Evolutionary conservation across 768 basidiomycete genomes (phyloP), one percentile per base, ranked within the genome.

Genomic region (Auriculariales sp.): DNA sequence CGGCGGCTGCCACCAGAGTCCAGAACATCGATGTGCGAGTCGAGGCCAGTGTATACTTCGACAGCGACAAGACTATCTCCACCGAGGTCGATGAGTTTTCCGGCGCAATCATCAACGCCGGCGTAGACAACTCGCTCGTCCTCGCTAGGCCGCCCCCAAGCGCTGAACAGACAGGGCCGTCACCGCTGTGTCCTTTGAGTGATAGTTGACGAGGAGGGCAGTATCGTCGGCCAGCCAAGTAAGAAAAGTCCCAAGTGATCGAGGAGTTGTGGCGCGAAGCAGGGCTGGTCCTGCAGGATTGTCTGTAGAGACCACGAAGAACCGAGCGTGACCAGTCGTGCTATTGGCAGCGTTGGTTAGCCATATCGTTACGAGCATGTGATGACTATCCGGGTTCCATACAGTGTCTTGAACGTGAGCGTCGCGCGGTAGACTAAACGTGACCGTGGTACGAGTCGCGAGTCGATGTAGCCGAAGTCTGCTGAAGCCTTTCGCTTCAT

Each of bases 11-110:
- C 53, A 14, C 29, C 24, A 19, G 31, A 36, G 31, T 15, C 27
- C 24, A 54, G 28, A 31, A 54, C 27, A 31, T 54, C 53, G 11
- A 54, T 22, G 15, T 50, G 50, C 19, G 53, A 46, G 14, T 39
- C 29, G 22, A 54, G 28, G 10, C 53, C 53, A 30, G 33, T 29
- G 1, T 33, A 31, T n/a, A 54, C 35, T 24, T 14, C 25, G 25
- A 47, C 50, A 12, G 53, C 45, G 22, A 54, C 31, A 9, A 32
- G 31, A 32, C 15, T 32, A 15, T 32, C 31, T 7, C 15, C 9
- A 7, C 9, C 9, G 9, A 32, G 15, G 31, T 15, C 31, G 15
- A 32, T 15, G 15, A 32, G 7, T 7, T 9, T 9, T 7, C 31
- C 31, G 7, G 15, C 31, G 15, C 15, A 7, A 32, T 32, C 31